Evolutionary conservation across 1,284 basidiomycete species (phyloP).

Genomic region (Bjerkandera adusta): DNA sequence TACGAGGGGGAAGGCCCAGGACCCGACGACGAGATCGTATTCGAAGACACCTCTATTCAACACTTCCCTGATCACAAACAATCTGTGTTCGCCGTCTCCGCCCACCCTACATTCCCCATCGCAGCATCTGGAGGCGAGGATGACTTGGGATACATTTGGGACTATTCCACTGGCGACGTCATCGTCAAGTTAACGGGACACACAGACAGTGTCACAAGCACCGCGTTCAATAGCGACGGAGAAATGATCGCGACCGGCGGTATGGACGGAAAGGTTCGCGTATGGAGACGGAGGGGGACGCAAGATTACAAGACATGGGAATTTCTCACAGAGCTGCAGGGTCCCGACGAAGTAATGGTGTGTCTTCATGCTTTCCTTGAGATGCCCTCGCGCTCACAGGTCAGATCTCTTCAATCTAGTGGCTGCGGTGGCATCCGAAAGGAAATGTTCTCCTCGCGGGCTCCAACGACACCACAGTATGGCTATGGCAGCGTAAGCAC

Average conservation of each 20-base stretch:
- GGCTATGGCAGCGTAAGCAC: slow-evolving; percentile 93
- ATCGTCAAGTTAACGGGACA: slow-evolving; percentile 89
- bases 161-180: slow-evolving; percentile 79
- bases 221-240: slow-evolving; percentile 85
- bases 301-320: slow-evolving; percentile 84
- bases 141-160: slow-evolving; percentile 93
- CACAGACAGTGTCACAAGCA: slow-evolving; percentile 85
- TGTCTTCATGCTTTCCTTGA: no score
- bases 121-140: slow-evolving; percentile 95
- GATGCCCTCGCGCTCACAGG: background rate
- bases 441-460: slow-evolving; percentile 89
- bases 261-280: slow-evolving; percentile 93
- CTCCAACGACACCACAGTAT: slow-evolving; percentile 92
- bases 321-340: slow-evolving; percentile 89
- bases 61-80: slow-evolving; percentile 60
- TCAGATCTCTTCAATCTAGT: slow-evolving; percentile 44
- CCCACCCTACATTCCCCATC: slow-evolving; percentile 85
- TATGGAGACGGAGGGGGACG: slow-evolving; percentile 80
- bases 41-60: slow-evolving; percentile 65
- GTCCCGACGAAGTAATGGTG: slow-evolving; percentile 94
- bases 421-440: slow-evolving; percentile 96
- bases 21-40: slow-evolving; percentile 38
- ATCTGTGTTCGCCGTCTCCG: slow-evolving; percentile 85
- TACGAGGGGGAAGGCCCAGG: slow-evolving; percentile 57
- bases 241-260: slow-evolving; percentile 93